phyloP scores from a whole-genome alignment of 768 basidiomycete species.

The Leucosporidium yakuticum region DNA sequence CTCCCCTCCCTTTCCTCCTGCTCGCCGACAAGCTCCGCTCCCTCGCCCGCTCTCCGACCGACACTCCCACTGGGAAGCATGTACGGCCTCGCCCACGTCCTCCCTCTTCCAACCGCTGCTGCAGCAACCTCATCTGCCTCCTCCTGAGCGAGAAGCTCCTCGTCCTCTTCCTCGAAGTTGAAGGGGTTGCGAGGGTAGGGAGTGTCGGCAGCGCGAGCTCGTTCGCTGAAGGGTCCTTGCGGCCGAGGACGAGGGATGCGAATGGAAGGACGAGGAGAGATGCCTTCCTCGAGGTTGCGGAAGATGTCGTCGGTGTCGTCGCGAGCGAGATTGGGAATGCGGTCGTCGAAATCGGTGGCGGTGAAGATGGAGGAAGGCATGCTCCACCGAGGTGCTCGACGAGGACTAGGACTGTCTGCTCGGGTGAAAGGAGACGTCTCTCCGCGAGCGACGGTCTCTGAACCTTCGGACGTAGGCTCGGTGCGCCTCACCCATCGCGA shows the following conservation, averaged over 20 bases:
- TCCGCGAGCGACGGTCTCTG: too few species aligned
- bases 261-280: too few species aligned
- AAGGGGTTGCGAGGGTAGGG: not conserved
- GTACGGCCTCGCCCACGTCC: conserved; percentile 3
- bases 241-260: too few species aligned
- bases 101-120: not conserved
- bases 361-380: too few species aligned
- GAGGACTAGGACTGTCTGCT: too few species aligned
- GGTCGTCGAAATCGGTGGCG: too few species aligned
- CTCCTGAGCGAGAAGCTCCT: not conserved
- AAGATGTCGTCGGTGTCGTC: too few species aligned
- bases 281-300: too few species aligned
- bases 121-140: not conserved
- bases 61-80: conserved; percentile 28
- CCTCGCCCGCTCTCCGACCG: conserved; percentile 9
- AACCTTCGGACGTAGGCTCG: too few species aligned
- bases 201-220: conserved; percentile 4
- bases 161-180: conserved; percentile 2
- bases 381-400: too few species aligned
- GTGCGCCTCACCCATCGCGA: not conserved
- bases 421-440: too few species aligned
- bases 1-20: not conserved
- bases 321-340: too few species aligned
- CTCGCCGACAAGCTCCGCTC: not conserved
- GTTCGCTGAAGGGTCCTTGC: not conserved